Evolutionary conservation across 1,284 basidiomycete species (phyloP).

Genomic region (Xerocomus alliaceus): DNA sequence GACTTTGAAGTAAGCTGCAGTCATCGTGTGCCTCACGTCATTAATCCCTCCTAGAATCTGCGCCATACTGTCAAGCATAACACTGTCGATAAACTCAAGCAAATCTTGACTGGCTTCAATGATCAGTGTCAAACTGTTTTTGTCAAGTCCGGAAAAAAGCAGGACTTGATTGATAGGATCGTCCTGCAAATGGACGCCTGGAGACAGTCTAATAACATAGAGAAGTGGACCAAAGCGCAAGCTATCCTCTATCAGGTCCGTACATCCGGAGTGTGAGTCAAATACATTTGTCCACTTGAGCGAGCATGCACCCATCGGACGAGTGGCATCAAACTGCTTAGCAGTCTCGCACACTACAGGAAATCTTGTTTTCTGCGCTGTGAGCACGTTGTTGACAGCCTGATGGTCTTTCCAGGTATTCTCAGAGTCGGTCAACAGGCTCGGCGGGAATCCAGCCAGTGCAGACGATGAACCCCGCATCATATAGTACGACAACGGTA

Average conservation of each 20-base stretch:
- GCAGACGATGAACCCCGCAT: slow-evolving; percentile 25
- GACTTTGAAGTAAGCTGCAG: slow-evolving; percentile 44
- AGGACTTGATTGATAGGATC: slow-evolving; percentile 80
- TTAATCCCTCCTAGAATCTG: slow-evolving; percentile 47
- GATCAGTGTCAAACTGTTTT: slow-evolving; percentile 73
- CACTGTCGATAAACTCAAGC: slow-evolving; percentile 83
- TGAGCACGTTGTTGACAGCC: slow-evolving; percentile 23
- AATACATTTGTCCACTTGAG: slow-evolving; percentile 14
- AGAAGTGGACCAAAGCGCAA: slow-evolving; percentile 71
- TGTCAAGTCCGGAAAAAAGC: slow-evolving; percentile 82
- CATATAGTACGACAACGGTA: slow-evolving; percentile 32
- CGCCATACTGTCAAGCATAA: slow-evolving; percentile 56
- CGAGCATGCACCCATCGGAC: slow-evolving; percentile 8
- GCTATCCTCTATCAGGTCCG: slow-evolving; percentile 67
- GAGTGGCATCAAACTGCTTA: slow-evolving; percentile 17
- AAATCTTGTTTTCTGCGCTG: neutral
- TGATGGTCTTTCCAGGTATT: slow-evolving; percentile 30
- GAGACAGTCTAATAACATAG: slow-evolving; percentile 58
- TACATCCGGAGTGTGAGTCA: slow-evolving; percentile 64
- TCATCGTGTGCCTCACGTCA: slow-evolving; percentile 8
- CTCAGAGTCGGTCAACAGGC: slow-evolving; percentile 33
- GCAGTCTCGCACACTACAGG: slow-evolving; percentile 10
- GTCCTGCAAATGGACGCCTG: slow-evolving; percentile 61
- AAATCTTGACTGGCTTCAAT: slow-evolving; percentile 74
- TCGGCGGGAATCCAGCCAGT: slow-evolving; percentile 33